These are phyloP conservation scores for Condylostoma magnum DNA, from an alignment of 169 alveolate genomes.

Conservation along the genomic window DNA sequence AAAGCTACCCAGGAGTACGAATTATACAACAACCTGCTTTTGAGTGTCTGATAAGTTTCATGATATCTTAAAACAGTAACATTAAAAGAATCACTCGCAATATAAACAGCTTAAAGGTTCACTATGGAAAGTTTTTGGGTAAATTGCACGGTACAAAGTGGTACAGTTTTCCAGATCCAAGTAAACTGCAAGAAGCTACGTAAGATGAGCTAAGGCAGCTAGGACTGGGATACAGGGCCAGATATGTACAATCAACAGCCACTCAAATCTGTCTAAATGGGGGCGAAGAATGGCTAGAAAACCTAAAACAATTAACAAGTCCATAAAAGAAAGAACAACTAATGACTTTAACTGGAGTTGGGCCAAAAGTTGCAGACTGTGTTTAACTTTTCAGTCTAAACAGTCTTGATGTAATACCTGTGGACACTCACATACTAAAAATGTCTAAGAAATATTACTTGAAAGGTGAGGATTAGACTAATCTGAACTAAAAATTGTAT, in stretches of 20 bases:
- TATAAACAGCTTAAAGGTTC: conserved; percentile 30
- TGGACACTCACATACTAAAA: conserved; percentile 88
- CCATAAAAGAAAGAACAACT: conserved; percentile 39
- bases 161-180: conserved; percentile 51
- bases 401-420: conserved; percentile 78
- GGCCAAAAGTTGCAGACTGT: conserved; percentile 93
- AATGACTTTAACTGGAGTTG: conserved; percentile 81
- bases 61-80: conserved; percentile 52
- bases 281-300: conserved; percentile 50
- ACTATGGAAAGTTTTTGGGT: conserved; percentile 24
- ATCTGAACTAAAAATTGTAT: conserved; percentile 32
- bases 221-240: conserved; percentile 70
- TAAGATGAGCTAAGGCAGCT: conserved; percentile 42
- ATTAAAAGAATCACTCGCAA: conserved; percentile 48
- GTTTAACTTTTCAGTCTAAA: conserved; percentile 83
- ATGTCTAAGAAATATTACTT: conserved; percentile 40
- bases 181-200: conserved; percentile 33
- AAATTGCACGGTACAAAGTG: conserved; percentile 22
- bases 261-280: conserved; percentile 45
- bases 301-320: conserved; percentile 22
- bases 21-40: conserved; percentile 52
- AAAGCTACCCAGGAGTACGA: conserved; percentile 52
- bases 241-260: conserved; percentile 39
- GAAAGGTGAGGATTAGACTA: conserved; percentile 14
- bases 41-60: conserved; percentile 62